Conservation (phyloP, 1,139 yeast species). For the Pichiaceae sp. region DNA sequence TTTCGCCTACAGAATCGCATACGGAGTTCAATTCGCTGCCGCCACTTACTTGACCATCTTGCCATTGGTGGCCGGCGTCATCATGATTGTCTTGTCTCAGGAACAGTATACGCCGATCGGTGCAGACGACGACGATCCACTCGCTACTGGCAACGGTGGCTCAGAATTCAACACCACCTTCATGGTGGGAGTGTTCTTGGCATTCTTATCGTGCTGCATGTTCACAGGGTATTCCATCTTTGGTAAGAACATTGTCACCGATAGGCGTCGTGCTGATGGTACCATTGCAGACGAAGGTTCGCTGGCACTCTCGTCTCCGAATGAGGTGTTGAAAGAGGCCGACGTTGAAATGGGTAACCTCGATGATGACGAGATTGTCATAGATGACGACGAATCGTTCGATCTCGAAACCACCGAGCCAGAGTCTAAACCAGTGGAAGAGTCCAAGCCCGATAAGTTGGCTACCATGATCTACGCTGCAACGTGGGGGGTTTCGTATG, state of each 20-base stretch:
- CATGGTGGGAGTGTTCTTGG: conserved; percentile 33
- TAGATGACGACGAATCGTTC: neutral
- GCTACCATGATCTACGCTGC: conserved; percentile 81
- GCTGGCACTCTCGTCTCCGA: neutral
- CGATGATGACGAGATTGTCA: neutral
- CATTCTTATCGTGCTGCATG: conserved; percentile 67
- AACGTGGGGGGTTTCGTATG: conserved; percentile 62
- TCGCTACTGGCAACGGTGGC: neutral
- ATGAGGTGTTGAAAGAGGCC: neutral
- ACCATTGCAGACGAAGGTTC: neutral
- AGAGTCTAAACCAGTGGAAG: neutral
- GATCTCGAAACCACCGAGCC: neutral
- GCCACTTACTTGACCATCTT: conserved; percentile 67
- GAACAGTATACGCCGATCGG: neutral
- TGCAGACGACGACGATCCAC: neutral
- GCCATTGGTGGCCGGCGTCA: conserved; percentile 75
- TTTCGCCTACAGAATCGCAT: conserved; percentile 56
- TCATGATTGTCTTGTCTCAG: conserved; percentile 51
- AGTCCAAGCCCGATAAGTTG: conserved; percentile 58
- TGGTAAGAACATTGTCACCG: conserved; percentile 61
- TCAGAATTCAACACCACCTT: neutral
- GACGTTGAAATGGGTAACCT: neutral
- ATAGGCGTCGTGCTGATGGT: conserved; percentile 1
- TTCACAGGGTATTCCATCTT: conserved; percentile 88
- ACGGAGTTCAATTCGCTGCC: conserved; percentile 45